Evolutionary conservation across 2,329 filamentous ascomycete genomes (phyloP), one percentile per base, ranked within the genome.

Genomic region (Pseudogymnoascus sp.): DNA sequence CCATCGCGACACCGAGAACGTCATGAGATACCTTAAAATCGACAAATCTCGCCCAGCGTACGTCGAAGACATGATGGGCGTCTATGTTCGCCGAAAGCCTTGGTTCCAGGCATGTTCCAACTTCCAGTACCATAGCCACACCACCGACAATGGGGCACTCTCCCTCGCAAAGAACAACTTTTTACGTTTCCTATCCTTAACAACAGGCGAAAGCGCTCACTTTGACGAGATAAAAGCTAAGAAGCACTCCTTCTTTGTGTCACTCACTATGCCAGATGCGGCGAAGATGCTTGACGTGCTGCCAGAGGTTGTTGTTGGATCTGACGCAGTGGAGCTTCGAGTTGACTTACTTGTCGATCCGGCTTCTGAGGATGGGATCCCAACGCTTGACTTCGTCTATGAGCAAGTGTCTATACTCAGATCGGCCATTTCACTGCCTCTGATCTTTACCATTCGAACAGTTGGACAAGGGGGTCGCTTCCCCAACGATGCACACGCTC

Each of bases 81-180:
- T 99, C 2, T 99, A 96, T 81, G 79, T 91, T 63, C 88, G 93
- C 61, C 87, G 94, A 38, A 94, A 92, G 74, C 89, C 88, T 2
- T 96, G 91, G 86, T 97, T 91, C 75, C 82, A 90, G 63, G 85
- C 93, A 73, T 97, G 94, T 80, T 97, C 92, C 78, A 99, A 96
- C 72, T 88, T 91, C 69, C 86, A 95, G 69, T 97, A 96, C 77
- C 90, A 93, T 77, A 96, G 90, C 73, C 91, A 91, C 60, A 85
- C 84, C 67, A 66, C 66, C 38, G 67, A 70, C n/a, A 58, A 65
- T 35, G 67, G 71, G 9, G 70, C 68, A 30, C 63, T 73, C 25
- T 70, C 70, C 9, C 62, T 69, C 62, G 71, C 71, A 22, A 64
- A 66, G 58, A 77, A 84, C 58, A 89, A 93, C 70, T 94, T 96